Percentiles rank a stretch among this genome's conserved stretches.
Conservation (phyloP, 2,329 filamentous ascomycete species). For the Blastomyces emzantsi region DNA sequence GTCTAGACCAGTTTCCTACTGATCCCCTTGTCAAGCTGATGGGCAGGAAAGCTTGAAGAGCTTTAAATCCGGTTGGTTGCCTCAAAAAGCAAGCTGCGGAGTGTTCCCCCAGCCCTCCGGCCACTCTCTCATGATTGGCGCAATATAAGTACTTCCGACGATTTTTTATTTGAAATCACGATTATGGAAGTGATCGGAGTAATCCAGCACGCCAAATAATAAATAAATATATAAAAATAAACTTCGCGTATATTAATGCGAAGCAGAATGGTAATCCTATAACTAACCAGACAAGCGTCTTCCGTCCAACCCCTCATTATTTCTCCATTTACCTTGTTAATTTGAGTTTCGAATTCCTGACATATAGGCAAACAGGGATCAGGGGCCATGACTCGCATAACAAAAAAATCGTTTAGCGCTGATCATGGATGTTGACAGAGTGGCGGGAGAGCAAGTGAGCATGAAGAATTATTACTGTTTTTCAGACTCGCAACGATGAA, state of each 20-base stretch:
- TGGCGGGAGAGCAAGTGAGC: not conserved
- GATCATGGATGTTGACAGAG: not conserved
- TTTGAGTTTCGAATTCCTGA: not conserved
- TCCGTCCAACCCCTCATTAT: not conserved
- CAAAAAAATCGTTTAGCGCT: not conserved
- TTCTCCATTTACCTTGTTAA: not conserved
- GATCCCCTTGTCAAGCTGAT: conserved; percentile 1
- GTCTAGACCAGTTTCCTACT: not conserved
- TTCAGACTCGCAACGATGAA: no score
- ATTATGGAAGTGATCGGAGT: not conserved
- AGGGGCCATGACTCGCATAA: conserved; percentile 2
- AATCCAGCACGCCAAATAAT: not conserved
- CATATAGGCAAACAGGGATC: not conserved
- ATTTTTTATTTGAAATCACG: conserved; percentile 1
- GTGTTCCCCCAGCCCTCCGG: not conserved
- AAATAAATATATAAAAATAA: not conserved
- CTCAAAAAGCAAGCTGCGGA: not conserved
- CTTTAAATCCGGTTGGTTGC: not conserved
- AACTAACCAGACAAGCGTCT: no score
- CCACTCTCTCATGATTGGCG: not conserved
- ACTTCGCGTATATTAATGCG: not conserved
- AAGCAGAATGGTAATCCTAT: not conserved
- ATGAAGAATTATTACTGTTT: no score
- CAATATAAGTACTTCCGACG: not conserved
- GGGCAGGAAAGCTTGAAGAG: not conserved